Evolutionary conservation across 2,329 filamentous ascomycete species (phyloP).

Genomic region (Dactylellina drechsleri): DNA sequence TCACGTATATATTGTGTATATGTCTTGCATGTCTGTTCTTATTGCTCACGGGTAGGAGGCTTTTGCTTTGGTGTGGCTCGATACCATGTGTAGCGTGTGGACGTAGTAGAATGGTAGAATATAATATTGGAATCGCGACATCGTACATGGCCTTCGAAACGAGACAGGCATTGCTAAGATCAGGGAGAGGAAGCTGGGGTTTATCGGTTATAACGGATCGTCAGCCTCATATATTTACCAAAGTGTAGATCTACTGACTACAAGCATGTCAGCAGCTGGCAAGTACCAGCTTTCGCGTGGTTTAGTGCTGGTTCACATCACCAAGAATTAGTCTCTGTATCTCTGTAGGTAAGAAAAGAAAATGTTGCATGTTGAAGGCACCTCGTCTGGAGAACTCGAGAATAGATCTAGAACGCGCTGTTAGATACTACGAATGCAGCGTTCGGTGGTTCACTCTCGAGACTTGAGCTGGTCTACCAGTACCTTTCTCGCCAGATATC

Average conservation of each 20-base stretch:
- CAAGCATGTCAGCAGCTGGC: too few relatives aligned
- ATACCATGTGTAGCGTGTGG: conserved; percentile 19
- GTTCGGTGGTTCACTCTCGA: too few relatives aligned
- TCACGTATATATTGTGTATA: conserved; percentile 23
- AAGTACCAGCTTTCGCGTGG: too few relatives aligned
- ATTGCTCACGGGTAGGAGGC: neutral
- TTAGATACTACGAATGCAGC: too few relatives aligned
- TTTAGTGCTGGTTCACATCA: conserved; percentile 3
- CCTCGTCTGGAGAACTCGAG: neutral
- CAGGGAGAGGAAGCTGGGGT: conserved; percentile 11
- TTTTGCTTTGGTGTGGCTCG: conserved; percentile 5
- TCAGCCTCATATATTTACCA: neutral
- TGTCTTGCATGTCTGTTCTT: conserved; percentile 7
- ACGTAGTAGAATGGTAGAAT: conserved; percentile 18
- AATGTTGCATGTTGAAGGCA: conserved; percentile 6
- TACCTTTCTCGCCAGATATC: too few relatives aligned
- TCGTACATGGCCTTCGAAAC: conserved; percentile 17
- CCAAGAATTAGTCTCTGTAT: conserved; percentile 17
- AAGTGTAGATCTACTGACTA: too few relatives aligned
- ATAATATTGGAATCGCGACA: conserved; percentile 29
- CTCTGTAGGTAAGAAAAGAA: conserved; percentile 23
- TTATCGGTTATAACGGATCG: neutral
- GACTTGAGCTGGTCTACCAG: too few relatives aligned
- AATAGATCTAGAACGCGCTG: too few relatives aligned
- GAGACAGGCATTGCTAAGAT: conserved; percentile 21